Conservation (phyloP, 1,139 yeast genomes). For the Kurtzmaniella quercitrusa region DNA sequence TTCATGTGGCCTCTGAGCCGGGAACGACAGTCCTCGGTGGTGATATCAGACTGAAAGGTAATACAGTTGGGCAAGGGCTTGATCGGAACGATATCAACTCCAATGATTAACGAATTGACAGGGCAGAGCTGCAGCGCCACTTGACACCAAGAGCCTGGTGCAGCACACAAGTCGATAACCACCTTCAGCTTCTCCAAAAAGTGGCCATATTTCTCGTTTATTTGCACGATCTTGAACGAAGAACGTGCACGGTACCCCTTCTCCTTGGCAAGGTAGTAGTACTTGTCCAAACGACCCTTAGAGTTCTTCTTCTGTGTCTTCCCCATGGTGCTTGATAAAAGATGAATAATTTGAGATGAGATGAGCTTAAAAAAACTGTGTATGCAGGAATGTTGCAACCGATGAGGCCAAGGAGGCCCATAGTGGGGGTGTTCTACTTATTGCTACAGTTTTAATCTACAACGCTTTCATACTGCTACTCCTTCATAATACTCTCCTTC, state of each 20-base stretch:
- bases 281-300: constrained; percentile 98
- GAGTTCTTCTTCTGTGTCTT: constrained; percentile 93
- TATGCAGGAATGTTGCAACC: neutral
- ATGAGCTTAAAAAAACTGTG: constrained; percentile 3
- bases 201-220: constrained; percentile 94
- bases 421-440: neutral
- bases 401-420: too few relatives aligned
- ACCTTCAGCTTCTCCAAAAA: constrained; percentile 95
- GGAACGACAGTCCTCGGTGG: constrained; percentile 96
- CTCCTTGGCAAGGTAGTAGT: constrained; percentile 93
- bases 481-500: too few relatives aligned
- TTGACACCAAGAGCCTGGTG: constrained; percentile 99
- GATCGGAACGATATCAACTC: constrained; percentile 97
- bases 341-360: constrained; percentile 4
- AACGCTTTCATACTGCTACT: too few relatives aligned
- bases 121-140: constrained; percentile 95
- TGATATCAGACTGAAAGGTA: constrained; percentile 93
- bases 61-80: constrained; percentile 91
- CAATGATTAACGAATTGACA: constrained; percentile 85
- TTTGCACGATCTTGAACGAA: constrained; percentile 90
- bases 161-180: constrained; percentile 97
- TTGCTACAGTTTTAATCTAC: too few relatives aligned
- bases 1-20: constrained; percentile 92
- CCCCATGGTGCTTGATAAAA: constrained; percentile 50
- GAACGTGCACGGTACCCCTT: constrained; percentile 99